Base-by-base conservation (phyloP, 2,329 filamentous ascomycete species). In the Colletotrichum sp. region DNA sequence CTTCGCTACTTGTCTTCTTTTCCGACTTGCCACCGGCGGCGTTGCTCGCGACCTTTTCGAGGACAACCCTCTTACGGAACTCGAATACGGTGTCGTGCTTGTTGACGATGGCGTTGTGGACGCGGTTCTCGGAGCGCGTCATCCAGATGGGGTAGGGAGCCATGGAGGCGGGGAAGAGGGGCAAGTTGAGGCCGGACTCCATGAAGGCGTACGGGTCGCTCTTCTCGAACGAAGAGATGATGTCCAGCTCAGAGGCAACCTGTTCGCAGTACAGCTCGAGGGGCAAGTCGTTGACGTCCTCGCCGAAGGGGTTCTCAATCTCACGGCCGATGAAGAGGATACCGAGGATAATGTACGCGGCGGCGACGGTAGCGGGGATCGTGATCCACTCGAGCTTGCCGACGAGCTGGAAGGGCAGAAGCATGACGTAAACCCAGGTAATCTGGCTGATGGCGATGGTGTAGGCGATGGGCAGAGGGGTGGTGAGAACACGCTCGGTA, bases 381-480 rank as follows among this genome's bases (percentile, higher is more conserved):
- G 95, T 93, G 78, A 96, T 89, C 93, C 93, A 97, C 9, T 84
- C 79, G 1, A 98, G 90, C 5, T 85, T 82, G 0, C 83, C 81
- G 81, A 91, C 91, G 8, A 98, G 91, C 85, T 98, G 95, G 88
- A 97, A 97, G 8, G 95, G 95, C 2, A 98, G 89, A 36, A 95
- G 89, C 79, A 95, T 86, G 69, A 97, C 92, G 85, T 97, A 98
- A 67, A 96, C 90, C 92, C 94, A 96, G 36, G 95, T 95, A 81
- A 97, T 96, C 83, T 98, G 95, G 24, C 93, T 92, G 82, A 97
- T 96, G 80, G 94, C 92, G 80, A 98, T 97, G 78, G 91, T 92
- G 87, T 98, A 98, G 63, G 95, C 95, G 72, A 95, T 90, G 4
- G 95, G 95, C 0, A 98, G 90, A 2, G 95, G 95, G 0, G 95